Percentiles rank a stretch among this genome's conserved stretches.
Conservation (phyloP, 2,329 filamentous ascomycete species). For the Aspergillus clavatus region DNA sequence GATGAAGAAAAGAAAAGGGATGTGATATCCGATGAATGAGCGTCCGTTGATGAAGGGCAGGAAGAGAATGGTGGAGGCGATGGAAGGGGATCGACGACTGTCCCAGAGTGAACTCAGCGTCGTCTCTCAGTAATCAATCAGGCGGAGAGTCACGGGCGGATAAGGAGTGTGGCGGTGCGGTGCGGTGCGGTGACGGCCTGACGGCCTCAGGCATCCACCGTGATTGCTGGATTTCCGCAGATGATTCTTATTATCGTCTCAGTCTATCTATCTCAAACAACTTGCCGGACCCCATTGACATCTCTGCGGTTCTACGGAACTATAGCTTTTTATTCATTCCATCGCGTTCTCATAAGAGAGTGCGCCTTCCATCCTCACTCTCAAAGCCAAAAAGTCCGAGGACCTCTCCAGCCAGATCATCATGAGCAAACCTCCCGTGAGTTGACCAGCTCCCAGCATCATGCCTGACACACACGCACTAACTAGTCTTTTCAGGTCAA, state of each 20-base stretch:
- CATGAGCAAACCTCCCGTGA: slow-evolving; percentile 29
- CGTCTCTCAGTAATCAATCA: background rate
- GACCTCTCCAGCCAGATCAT: too few relatives aligned
- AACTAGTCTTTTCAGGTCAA: slow-evolving; percentile 18
- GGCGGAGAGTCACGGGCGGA: background rate
- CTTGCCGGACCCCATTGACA: too few relatives aligned
- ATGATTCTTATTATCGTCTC: too few relatives aligned
- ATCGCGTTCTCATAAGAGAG: too few relatives aligned
- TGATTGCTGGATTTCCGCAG: too few relatives aligned
- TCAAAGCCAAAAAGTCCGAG: too few relatives aligned
- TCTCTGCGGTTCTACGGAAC: too few relatives aligned
- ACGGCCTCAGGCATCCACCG: too few relatives aligned
- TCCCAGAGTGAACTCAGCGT: background rate
- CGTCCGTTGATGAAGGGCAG: slow-evolving; percentile 19
- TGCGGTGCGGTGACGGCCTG: background rate
- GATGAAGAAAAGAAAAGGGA: slow-evolving; percentile 15
- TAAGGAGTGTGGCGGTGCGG: background rate
- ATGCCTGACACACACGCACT: background rate
- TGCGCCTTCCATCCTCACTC: too few relatives aligned
- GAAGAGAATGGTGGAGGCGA: slow-evolving; percentile 18
- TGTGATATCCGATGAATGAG: slow-evolving; percentile 20
- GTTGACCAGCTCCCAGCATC: slow-evolving; percentile 3
- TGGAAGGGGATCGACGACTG: background rate
- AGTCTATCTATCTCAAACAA: too few relatives aligned
- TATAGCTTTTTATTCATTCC: too few relatives aligned